These are phyloP conservation scores for Tirmania nivea DNA, from an alignment of 495 filamentous ascomycete species.

Conservation along the genomic window DNA sequence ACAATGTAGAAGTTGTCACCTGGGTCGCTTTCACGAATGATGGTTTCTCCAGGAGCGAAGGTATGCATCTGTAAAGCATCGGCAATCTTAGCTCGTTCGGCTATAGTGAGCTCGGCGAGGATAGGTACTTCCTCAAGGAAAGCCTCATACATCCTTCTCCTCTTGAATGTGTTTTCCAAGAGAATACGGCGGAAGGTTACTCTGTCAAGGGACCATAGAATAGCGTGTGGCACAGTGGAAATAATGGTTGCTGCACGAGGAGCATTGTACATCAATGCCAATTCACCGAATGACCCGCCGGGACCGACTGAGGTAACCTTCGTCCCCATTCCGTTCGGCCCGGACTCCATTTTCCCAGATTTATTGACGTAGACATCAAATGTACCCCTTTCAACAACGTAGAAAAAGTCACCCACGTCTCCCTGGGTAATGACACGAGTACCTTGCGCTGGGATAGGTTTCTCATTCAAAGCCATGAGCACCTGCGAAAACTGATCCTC, in stretches of 20 bases:
- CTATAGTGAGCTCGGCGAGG: conserved; percentile 61
- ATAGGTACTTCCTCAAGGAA: conserved; percentile 94
- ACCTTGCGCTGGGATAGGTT: conserved; percentile 79
- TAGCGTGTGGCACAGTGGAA: conserved; percentile 54
- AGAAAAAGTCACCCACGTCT: conserved; percentile 92
- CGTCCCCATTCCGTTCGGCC: conserved; percentile 61
- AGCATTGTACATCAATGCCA: conserved; percentile 96
- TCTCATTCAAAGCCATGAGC: conserved; percentile 78
- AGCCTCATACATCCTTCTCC: conserved; percentile 85
- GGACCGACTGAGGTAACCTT: conserved; percentile 66
- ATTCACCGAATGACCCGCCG: conserved; percentile 90
- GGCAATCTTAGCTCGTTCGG: conserved; percentile 90
- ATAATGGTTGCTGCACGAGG: conserved; percentile 92
- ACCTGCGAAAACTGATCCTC: conserved; percentile 77
- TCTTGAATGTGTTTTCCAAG: conserved; percentile 94
- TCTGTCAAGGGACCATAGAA: conserved; percentile 83
- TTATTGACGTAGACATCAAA: conserved; percentile 85
- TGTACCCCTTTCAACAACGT: conserved; percentile 74
- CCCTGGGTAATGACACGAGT: conserved; percentile 80
- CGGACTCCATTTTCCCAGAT: conserved; percentile 56
- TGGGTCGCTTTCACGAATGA: conserved; percentile 80
- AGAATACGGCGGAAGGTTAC: conserved; percentile 93
- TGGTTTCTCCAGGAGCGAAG: conserved; percentile 52
- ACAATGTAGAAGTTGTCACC: conserved; percentile 85
- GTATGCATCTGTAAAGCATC: conserved; percentile 85